These are phyloP conservation scores for Lipomyces yamanashiensis DNA, from an alignment of 805 yeast species.

Conservation along the genomic window DNA sequence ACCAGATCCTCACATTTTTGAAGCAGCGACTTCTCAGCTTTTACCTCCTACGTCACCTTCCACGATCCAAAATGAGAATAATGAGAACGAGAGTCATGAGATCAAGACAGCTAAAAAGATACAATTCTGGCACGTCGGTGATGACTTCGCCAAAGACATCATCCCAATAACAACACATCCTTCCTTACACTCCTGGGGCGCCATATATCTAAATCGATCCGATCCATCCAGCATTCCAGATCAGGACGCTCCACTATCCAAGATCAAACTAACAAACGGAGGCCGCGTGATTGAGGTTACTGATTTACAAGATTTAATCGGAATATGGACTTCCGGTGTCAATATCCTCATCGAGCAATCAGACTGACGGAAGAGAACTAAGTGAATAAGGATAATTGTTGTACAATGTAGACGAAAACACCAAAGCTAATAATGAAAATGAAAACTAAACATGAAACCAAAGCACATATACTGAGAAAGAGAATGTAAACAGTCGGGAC, in stretches of 20 bases:
- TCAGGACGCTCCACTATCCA: not conserved
- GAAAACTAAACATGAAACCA: not conserved
- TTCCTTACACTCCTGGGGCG: conserved; percentile 4
- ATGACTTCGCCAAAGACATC: conserved; percentile 27
- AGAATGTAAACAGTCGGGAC: not conserved
- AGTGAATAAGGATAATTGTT: not conserved
- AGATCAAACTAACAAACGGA: conserved; percentile 7
- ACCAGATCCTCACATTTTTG: conserved; percentile 29
- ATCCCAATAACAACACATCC: conserved; percentile 6
- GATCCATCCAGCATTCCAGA: no score
- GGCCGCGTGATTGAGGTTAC: conserved; percentile 18
- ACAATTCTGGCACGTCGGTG: conserved; percentile 33
- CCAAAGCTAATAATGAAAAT: not conserved
- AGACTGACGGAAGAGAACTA: no score
- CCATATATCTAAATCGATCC: not conserved
- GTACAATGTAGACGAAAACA: not conserved
- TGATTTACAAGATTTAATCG: conserved; percentile 19
- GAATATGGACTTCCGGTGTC: conserved; percentile 19
- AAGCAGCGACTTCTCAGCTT: conserved; percentile 14
- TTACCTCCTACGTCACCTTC: not conserved
- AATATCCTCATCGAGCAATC: conserved; percentile 4
- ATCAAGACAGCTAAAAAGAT: not conserved
- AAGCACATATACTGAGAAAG: not conserved
- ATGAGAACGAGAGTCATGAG: not conserved
- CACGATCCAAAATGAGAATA: not conserved